Evolutionary conservation across 257 asterid species (phyloP).

Genomic region (Fraxinus cuspidata): DNA sequence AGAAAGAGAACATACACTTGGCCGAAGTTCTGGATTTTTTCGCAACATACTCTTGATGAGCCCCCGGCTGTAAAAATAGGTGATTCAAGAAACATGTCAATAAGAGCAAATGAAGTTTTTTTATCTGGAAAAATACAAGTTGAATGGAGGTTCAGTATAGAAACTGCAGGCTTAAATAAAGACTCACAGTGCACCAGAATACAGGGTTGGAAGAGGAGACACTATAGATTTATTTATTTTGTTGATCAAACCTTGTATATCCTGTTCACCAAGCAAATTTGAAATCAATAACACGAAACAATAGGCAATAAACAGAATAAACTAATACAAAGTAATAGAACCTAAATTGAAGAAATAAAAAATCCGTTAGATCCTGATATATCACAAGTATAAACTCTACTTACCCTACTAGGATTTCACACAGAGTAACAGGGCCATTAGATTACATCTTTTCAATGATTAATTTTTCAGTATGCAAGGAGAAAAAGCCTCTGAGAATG

Average conservation of each 20-base stretch:
- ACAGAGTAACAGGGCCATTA: background rate
- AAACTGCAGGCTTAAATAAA: background rate
- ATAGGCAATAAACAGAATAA: slow-evolving; percentile 10
- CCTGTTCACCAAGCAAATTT: slow-evolving; percentile 52
- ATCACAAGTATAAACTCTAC: background rate
- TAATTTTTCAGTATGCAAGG: background rate
- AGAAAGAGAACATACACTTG: slow-evolving; percentile 62
- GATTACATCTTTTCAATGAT: background rate
- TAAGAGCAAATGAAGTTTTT: background rate
- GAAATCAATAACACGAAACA: slow-evolving; percentile 15
- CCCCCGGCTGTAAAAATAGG: slow-evolving; percentile 63
- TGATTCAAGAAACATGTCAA: slow-evolving; percentile 15
- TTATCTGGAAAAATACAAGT: background rate
- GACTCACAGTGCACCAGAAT: slow-evolving; percentile 90
- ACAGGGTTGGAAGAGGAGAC: slow-evolving; percentile 87
- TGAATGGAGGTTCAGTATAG: background rate
- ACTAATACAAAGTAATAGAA: background rate
- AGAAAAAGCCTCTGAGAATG: background rate
- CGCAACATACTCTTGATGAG: slow-evolving; percentile 91
- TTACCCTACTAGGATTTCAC: background rate
- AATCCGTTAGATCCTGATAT: background rate
- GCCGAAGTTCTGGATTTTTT: slow-evolving; percentile 85
- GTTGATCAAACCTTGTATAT: slow-evolving; percentile 93
- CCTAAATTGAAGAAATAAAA: background rate
- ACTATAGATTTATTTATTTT: slow-evolving; percentile 87